phyloP scores from a whole-genome alignment of 768 basidiomycete genomes.

The Agrocybe pediades region DNA sequence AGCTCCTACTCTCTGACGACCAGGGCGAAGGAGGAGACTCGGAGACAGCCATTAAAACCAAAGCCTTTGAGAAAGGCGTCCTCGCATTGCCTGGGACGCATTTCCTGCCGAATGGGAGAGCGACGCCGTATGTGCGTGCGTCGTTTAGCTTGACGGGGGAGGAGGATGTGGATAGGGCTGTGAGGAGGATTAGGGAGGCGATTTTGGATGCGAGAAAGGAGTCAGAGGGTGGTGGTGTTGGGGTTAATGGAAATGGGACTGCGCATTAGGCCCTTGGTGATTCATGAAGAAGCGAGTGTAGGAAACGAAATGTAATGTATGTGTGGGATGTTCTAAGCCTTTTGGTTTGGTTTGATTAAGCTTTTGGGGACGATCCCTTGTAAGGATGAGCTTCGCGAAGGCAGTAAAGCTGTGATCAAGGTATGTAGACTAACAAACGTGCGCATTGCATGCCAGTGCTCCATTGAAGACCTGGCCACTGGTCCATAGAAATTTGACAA shows the following conservation, averaged over 20 bases:
- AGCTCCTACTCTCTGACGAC: conserved; percentile 51
- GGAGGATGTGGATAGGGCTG: conserved; percentile 73
- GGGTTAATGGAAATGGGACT: neutral
- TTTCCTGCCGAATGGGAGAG: conserved; percentile 73
- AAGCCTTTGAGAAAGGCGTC: conserved; percentile 79
- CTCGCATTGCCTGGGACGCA: conserved; percentile 88
- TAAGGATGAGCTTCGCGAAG: too few species aligned
- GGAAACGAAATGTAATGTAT: too few species aligned
- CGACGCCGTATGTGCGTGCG: conserved; percentile 77
- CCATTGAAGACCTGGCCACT: too few species aligned
- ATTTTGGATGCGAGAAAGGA: conserved; percentile 31
- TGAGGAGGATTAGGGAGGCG: conserved; percentile 55
- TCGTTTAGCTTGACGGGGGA: conserved; percentile 73
- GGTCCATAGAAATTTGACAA: too few species aligned
- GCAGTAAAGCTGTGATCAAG: too few species aligned
- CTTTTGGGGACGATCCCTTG: too few species aligned
- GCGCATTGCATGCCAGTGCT: too few species aligned
- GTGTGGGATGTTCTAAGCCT: too few species aligned
- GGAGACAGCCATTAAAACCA: conserved; percentile 66
- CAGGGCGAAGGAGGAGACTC: conserved; percentile 60
- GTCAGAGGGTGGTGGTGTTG: neutral
- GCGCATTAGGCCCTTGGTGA: too few species aligned
- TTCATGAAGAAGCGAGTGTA: too few species aligned
- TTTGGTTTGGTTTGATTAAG: too few species aligned
- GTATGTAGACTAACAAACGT: too few species aligned